Evolutionary conservation across 495 filamentous ascomycete genomes (phyloP).

Genomic region (Sporormia fimetaria): DNA sequence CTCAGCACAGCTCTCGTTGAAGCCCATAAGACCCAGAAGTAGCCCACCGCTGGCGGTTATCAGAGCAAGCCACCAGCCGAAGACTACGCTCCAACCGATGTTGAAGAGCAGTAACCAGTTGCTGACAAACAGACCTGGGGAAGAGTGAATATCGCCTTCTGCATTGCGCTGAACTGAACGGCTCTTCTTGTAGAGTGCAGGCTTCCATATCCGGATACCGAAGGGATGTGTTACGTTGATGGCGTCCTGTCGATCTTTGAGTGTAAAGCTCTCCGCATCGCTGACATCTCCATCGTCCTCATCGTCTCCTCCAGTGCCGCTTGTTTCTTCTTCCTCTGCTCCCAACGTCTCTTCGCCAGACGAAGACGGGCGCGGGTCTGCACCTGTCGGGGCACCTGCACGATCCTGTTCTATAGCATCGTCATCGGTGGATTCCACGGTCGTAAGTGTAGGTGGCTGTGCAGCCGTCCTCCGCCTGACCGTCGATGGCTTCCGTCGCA

Average conservation of each 20-base stretch:
- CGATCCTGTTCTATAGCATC: conserved; percentile 15
- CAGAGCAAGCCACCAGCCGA: conserved; percentile 94
- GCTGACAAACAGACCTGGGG: conserved; percentile 79
- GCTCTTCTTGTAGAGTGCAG: conserved; percentile 93
- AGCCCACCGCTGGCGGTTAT: conserved; percentile 60
- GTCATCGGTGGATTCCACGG: conserved; percentile 34
- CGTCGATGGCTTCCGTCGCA: conserved; percentile 45
- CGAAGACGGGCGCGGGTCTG: conserved; percentile 27
- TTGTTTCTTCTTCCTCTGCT: conserved; percentile 26
- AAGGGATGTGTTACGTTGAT: conserved; percentile 99
- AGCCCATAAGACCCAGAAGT: conserved; percentile 68
- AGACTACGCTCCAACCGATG: conserved; percentile 77
- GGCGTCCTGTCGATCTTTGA: conserved; percentile 90
- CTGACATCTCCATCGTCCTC: conserved; percentile 37
- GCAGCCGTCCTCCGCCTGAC: conserved; percentile 55
- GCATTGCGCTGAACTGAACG: conserved; percentile 92
- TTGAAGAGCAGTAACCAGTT: conserved; percentile 77
- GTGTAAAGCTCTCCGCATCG: conserved; percentile 48
- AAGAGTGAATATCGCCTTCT: conserved; percentile 94
- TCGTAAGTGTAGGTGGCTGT: conserved; percentile 46
- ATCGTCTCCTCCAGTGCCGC: conserved; percentile 45
- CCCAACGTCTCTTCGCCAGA: conserved; percentile 28
- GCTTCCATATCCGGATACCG: conserved; percentile 97
- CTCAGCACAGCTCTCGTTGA: conserved; percentile 57
- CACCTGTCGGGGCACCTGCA: conserved; percentile 23